Base-by-base conservation (phyloP, 129 eudicot species). In the Tanacetum coccineum region DNA sequence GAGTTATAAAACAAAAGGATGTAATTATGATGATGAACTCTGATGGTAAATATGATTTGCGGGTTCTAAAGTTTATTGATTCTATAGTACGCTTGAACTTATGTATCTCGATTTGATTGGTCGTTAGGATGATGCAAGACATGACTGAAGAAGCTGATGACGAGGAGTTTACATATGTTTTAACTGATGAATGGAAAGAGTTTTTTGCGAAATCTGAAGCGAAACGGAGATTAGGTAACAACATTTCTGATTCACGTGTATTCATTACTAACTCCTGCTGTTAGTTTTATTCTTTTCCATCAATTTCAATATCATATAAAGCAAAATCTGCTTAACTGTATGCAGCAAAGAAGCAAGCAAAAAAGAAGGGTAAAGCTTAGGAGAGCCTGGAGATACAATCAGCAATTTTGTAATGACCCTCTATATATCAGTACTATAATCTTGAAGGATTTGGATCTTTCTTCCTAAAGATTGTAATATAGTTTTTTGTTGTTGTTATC, bases 121-220 rank as follows among this genome's bases (percentile, higher is more conserved):
- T 72, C 32, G 9, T 3, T 44, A 83, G 90, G 81, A 40, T 56
- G 58, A 67, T 67, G 25, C 61, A 54, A 48, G 61, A 70, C 48
- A 81, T 52, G 59, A 49, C 48, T 22, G 77, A 78, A 64, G 72
- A 46, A 46, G 45, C 2, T 15, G 13, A 76, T n/a, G 87, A 84
- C 2, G 90, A 79, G 32, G 96, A 86, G 12, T 70, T 81, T 51
- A 72, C 78, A 28, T 81, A 60, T 71, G 96, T 86, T 64, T 72
- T 89, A 71, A 81, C 94, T 14, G 96, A 86, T 64, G 96, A 89
- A 80, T 86, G 90, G 94, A 86, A 79, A 74, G 96, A 89, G 10
- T 89, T 89, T 60, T 86, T 89, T 73, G 90, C 86, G 45, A 83
- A 86, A 83, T 83, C 96, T 12, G 94, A 89, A 71, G 94, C 96